Percentiles rank a stretch among this genome's conserved stretches.
Evolutionary conservation across 306 rosid species (phyloP).

Genomic region (Canavalia gladiata): DNA sequence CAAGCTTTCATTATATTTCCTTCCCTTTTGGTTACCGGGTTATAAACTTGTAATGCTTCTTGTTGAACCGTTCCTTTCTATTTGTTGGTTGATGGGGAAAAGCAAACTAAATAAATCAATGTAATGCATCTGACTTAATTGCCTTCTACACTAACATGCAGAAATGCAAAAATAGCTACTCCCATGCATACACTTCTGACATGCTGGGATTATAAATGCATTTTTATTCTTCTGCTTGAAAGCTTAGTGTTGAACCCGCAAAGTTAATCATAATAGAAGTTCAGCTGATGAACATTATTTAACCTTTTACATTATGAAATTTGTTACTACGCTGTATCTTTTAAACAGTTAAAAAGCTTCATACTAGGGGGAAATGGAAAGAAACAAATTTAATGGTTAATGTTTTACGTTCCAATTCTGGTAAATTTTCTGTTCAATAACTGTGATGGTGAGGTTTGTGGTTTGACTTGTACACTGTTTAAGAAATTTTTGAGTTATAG

Average conservation of each 20-base stretch:
- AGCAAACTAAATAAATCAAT: neutral
- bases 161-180: constrained; percentile 17
- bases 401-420: constrained; percentile 3
- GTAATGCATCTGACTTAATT: constrained; percentile 24
- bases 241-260: constrained; percentile 30
- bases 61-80: constrained; percentile 40
- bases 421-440: constrained; percentile 11
- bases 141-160: constrained; percentile 15
- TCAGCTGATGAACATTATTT: constrained; percentile 34
- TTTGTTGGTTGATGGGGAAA: constrained; percentile 22
- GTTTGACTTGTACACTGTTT: neutral
- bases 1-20: no score
- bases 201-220: constrained; percentile 26
- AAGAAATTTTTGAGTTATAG: neutral
- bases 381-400: neutral
- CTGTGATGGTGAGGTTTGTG: neutral
- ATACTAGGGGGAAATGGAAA: neutral
- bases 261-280: constrained; percentile 36
- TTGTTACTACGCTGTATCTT: constrained; percentile 18
- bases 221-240: constrained; percentile 34
- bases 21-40: neutral
- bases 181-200: constrained; percentile 31
- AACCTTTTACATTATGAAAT: constrained; percentile 18
- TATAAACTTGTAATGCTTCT: constrained; percentile 32
- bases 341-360: constrained; percentile 7